Conservation (phyloP, 805 yeast species). For the Lipomyces anomalus region DNA sequence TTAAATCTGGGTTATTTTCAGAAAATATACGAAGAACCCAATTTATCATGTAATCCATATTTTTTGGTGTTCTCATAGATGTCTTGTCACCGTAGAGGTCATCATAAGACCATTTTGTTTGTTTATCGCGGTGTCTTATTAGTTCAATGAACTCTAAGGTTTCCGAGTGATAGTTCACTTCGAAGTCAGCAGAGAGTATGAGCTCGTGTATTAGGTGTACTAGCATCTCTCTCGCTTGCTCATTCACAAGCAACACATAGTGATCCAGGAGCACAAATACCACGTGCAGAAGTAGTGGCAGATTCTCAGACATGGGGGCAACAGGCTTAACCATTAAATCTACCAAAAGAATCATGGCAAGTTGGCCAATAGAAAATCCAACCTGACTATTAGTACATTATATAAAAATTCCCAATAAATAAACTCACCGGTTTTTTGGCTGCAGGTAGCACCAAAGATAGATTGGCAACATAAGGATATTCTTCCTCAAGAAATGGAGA, state of each 20-base stretch:
- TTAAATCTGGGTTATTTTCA: conserved; percentile 44
- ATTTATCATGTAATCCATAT: conserved; percentile 71
- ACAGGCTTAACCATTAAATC: conserved; percentile 67
- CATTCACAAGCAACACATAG: conserved; percentile 74
- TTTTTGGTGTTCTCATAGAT: conserved; percentile 79
- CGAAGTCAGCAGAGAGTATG: conserved; percentile 46
- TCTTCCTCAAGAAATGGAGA: conserved; percentile 33
- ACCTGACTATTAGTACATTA: conserved; percentile 29
- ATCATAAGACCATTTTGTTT: conserved; percentile 75
- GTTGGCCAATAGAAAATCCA: conserved; percentile 78
- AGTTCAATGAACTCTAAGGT: conserved; percentile 52
- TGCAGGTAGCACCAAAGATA: conserved; percentile 51
- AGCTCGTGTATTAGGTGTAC: conserved; percentile 65
- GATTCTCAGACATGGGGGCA: conserved; percentile 52
- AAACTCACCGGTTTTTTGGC: conserved; percentile 48
- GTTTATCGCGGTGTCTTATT: conserved; percentile 48
- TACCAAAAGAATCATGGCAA: conserved; percentile 77
- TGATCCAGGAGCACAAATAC: conserved; percentile 81
- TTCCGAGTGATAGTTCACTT: conserved; percentile 29
- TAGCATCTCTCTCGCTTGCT: conserved; percentile 72
- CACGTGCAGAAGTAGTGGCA: conserved; percentile 74
- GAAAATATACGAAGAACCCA: conserved; percentile 54
- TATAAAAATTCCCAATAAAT: neutral
- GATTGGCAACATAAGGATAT: conserved; percentile 73
- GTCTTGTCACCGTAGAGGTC: conserved; percentile 69